Evolutionary conservation across 768 basidiomycete species (phyloP), one percentile per base, ranked within the genome.

Genomic region (Suillus cothurnatus): DNA sequence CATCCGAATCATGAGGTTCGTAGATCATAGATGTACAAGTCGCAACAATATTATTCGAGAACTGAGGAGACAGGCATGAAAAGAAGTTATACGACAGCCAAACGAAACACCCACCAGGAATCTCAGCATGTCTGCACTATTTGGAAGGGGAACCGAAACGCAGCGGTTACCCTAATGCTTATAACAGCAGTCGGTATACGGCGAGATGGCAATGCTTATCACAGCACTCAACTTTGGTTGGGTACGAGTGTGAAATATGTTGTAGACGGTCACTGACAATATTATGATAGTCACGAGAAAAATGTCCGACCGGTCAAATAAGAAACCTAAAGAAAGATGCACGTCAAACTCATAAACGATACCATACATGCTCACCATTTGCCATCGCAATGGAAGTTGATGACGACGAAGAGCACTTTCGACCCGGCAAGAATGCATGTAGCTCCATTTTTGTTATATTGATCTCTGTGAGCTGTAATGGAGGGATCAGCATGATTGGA

Each of bases 1-100:
- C 76, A 69, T 69, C 61, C 76, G 72, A 61, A 77, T 66, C 68
- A 77, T 69, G 53, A 75, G 23, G 57, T 77, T 77, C 23, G 60
- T 63, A 0, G n/a, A n/a, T n/a, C n/a, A n/a, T n/a, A n/a, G 76
- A 76, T 52, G 59, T 15, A 36, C 61, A 71, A 28, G 63, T 71
- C 1, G 77, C 31, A 28, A 39, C 62, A 26, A 74, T 64, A 28
- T 68, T 53, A 23, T 49, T 69, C 4, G 61, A 3, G 9, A 70
- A 4, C 74, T 77, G 7, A 28, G 39, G 38, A 38, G 14, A 39
- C 23, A n/a, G n/a, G 12, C 3, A 19, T 34, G 47, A 57, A 50
- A 23, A 34, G 9, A 19, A 32, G 21, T 21, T 21, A 1, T 14
- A 52, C 4, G 26, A 14, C 23, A 11, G 21, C 21, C 9, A 38